These are phyloP conservation scores for Lophiostoma macrostomum DNA, from an alignment of 495 filamentous ascomycete species.

Conservation along the genomic window DNA sequence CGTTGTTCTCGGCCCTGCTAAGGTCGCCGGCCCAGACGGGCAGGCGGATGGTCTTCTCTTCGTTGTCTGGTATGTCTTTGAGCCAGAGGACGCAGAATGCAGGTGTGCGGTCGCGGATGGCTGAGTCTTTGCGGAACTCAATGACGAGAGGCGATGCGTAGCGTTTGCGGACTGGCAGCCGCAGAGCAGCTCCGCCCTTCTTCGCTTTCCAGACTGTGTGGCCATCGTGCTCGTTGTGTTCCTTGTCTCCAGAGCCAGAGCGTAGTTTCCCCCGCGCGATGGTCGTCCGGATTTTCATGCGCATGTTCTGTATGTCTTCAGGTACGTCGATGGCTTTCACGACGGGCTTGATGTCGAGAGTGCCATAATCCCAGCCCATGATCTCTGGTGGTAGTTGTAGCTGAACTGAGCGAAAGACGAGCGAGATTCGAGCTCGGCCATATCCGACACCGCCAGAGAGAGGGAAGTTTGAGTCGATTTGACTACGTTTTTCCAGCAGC, in stretches of 20 bases:
- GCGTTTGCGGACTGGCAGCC: constrained; percentile 59
- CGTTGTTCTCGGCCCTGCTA: constrained; percentile 34
- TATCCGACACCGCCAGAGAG: constrained; percentile 62
- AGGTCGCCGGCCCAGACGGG: constrained; percentile 51
- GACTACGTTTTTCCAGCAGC: constrained; percentile 55
- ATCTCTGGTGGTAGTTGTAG: constrained; percentile 52
- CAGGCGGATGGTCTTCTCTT: constrained; percentile 52
- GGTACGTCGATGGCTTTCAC: constrained; percentile 43
- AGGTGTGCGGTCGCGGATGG: constrained; percentile 52
- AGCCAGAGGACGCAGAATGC: constrained; percentile 67
- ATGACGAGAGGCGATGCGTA: constrained; percentile 58
- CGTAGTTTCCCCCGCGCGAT: constrained; percentile 55
- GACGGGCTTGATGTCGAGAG: constrained; percentile 52
- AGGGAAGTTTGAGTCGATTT: constrained; percentile 61
- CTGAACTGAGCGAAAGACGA: constrained; percentile 67
- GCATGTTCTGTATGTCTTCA: constrained; percentile 44
- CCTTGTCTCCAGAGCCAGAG: constrained; percentile 24
- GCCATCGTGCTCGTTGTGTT: constrained; percentile 30
- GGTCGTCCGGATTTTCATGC: constrained; percentile 56
- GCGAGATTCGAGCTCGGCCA: constrained; percentile 60
- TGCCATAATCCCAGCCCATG: constrained; percentile 66
- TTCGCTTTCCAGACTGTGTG: constrained; percentile 41
- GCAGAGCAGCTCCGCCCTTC: constrained; percentile 41
- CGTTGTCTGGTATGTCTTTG: constrained; percentile 61
- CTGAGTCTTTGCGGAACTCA: constrained; percentile 54